A percentile compares a stretch with the other conserved stretches of the same genome.
These are phyloP conservation scores for Chaetomium sp. DNA, from an alignment of 2,329 filamentous ascomycete genomes.

Conservation along the genomic window DNA sequence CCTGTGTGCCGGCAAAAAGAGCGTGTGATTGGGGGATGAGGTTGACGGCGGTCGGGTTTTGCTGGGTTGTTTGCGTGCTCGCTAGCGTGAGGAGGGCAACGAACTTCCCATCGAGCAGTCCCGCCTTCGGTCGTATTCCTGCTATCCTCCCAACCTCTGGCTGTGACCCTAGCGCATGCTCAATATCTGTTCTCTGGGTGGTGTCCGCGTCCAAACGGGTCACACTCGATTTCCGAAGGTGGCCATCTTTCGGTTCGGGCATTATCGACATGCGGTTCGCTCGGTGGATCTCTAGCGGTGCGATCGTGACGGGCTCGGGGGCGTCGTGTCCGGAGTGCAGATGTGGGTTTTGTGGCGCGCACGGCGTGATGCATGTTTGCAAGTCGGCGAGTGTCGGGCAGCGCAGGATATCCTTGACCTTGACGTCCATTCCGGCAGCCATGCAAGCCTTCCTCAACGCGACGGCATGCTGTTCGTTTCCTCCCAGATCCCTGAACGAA, in stretches of 20 bases:
- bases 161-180: constrained; percentile 46
- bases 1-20: constrained; percentile 46
- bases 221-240: constrained; percentile 34
- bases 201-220: constrained; percentile 29
- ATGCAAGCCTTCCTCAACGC: constrained; percentile 42
- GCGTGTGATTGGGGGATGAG: constrained; percentile 44
- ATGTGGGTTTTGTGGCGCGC: constrained; percentile 27
- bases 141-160: constrained; percentile 46
- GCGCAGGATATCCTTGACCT: constrained; percentile 46
- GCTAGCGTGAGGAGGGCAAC: constrained; percentile 51
- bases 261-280: constrained; percentile 31
- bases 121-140: constrained; percentile 52
- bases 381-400: constrained; percentile 50
- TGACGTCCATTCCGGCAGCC: constrained; percentile 42
- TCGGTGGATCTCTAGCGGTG: constrained; percentile 35
- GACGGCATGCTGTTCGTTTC: constrained; percentile 43
- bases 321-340: constrained; percentile 20
- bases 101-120: constrained; percentile 53
- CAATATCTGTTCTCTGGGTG: constrained; percentile 37
- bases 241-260: constrained; percentile 22
- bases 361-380: constrained; percentile 46
- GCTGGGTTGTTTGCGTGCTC: constrained; percentile 35
- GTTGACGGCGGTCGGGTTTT: constrained; percentile 41
- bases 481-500: constrained; percentile 50
- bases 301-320: constrained; percentile 33